These are phyloP conservation scores for Tulasnella sp. DNA, from an alignment of 768 basidiomycete species.

Conservation along the genomic window DNA sequence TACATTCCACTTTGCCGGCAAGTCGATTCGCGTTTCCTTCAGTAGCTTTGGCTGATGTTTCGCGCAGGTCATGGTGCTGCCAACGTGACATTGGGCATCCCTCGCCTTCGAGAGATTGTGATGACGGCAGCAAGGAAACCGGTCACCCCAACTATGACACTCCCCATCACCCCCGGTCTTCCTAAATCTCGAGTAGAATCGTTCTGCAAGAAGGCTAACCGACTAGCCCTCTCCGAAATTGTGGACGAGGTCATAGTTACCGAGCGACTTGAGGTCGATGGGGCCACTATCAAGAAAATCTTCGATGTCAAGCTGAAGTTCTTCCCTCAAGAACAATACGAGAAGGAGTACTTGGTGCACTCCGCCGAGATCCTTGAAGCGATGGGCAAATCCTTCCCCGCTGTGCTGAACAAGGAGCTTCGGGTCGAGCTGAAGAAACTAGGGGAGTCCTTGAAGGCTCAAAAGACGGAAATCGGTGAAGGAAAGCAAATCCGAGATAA, in stretches of 20 bases:
- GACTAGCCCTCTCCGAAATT: conserved; percentile 77
- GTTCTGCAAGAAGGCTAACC: conserved; percentile 85
- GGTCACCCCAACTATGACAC: conserved; percentile 94
- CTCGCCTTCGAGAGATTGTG: conserved; percentile 94
- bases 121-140: conserved; percentile 97
- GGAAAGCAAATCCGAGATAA: conserved; percentile 38
- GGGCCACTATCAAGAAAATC: conserved; percentile 57
- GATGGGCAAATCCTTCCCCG: conserved; percentile 66
- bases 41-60: not conserved
- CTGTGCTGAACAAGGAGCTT: conserved; percentile 76
- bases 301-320: conserved; percentile 75
- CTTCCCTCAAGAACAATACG: conserved; percentile 78
- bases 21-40: conserved; percentile 15
- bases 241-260: conserved; percentile 73
- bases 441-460: conserved; percentile 62
- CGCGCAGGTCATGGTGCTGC: conserved; percentile 87
- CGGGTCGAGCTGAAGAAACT: conserved; percentile 74
- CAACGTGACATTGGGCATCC: conserved; percentile 98
- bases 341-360: conserved; percentile 66
- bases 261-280: conserved; percentile 59
- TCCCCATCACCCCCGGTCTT: conserved; percentile 50
- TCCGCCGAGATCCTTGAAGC: conserved; percentile 58
- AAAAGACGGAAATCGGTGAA: conserved; percentile 74
- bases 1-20: conserved; percentile 99
- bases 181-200: conserved; percentile 44